Percentiles rank a stretch among this genome's conserved stretches.
Evolutionary conservation across 345 rosid genomes (phyloP).

Genomic region (Rhodamnia argentea): DNA sequence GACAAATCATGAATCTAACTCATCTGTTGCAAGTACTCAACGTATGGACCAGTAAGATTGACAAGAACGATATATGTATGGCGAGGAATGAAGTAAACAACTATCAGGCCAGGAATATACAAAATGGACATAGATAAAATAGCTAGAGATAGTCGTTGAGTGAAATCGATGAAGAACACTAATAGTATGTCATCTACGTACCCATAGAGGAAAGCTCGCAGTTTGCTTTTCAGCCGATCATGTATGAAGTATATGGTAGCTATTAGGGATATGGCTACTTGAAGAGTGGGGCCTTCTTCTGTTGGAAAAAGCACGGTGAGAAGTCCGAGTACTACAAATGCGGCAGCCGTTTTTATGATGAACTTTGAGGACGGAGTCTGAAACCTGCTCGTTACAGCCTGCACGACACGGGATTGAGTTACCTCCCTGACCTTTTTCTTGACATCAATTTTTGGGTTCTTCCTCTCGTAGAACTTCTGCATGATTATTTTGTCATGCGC

Average conservation of each 20-base stretch:
- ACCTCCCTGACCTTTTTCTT: slow-evolving; percentile 69
- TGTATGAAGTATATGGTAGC: slow-evolving; percentile 74
- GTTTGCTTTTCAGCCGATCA: slow-evolving; percentile 62
- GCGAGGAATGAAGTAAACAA: background rate
- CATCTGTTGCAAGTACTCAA: background rate
- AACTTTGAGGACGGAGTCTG: slow-evolving; percentile 56
- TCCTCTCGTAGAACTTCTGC: slow-evolving; percentile 86
- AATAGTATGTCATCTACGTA: slow-evolving; percentile 13
- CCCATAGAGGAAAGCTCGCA: slow-evolving; percentile 74
- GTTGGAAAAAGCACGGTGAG: slow-evolving; percentile 85
- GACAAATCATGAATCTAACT: background rate
- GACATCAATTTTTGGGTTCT: slow-evolving; percentile 69
- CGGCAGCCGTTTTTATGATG: slow-evolving; percentile 48
- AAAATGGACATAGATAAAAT: background rate
- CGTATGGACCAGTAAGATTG: background rate
- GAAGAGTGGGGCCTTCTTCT: slow-evolving; percentile 94
- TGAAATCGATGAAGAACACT: background rate
- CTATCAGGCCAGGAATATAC: background rate
- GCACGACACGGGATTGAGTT: slow-evolving; percentile 57
- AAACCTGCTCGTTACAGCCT: slow-evolving; percentile 59
- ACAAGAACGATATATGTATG: background rate
- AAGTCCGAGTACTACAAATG: slow-evolving; percentile 64
- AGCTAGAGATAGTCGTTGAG: background rate
- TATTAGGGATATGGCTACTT: slow-evolving; percentile 65
- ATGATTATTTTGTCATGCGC: slow-evolving; percentile 90